phyloP scores from a whole-genome alignment of 345 rosid genomes.

The Lagerstroemia speciosa region DNA sequence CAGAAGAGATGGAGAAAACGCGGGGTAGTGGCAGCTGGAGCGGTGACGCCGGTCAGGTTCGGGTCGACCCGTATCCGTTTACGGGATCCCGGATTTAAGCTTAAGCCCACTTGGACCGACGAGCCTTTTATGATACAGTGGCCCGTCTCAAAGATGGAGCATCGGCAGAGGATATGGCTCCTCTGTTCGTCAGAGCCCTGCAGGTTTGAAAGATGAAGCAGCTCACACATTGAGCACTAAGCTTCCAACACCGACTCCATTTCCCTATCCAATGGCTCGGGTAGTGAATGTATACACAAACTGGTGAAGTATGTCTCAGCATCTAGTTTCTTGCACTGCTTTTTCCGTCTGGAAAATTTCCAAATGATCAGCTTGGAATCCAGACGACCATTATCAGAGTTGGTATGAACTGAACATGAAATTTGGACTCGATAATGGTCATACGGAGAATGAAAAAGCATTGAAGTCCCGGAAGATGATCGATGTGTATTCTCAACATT shows the following conservation, averaged over 20 bases:
- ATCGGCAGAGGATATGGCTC: conserved; percentile 29
- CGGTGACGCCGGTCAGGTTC: neutral
- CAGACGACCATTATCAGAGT: neutral
- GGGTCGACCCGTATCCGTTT: neutral
- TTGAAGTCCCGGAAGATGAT: neutral
- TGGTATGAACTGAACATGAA: neutral
- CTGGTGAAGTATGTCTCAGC: neutral
- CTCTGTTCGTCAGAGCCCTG: conserved; percentile 22
- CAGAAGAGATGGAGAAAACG: neutral
- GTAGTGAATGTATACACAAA: conserved; percentile 30
- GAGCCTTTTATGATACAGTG: too few species aligned
- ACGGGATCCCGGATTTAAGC: neutral
- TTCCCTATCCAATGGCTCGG: conserved; percentile 25
- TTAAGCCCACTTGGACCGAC: too few species aligned
- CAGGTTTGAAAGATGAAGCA: conserved; percentile 10
- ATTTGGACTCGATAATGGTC: conserved; percentile 12
- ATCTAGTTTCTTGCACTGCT: neutral
- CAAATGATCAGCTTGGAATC: neutral
- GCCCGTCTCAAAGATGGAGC: too few species aligned
- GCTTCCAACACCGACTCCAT: neutral
- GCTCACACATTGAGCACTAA: neutral
- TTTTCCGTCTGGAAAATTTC: neutral
- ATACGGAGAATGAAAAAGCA: neutral
- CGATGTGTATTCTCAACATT: neutral
- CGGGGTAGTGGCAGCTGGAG: neutral